Percentiles rank a stretch among this genome's conserved stretches.
phyloP scores from a whole-genome alignment of 352 stramenopile species.

The Stephanocyclus meneghinianus region DNA sequence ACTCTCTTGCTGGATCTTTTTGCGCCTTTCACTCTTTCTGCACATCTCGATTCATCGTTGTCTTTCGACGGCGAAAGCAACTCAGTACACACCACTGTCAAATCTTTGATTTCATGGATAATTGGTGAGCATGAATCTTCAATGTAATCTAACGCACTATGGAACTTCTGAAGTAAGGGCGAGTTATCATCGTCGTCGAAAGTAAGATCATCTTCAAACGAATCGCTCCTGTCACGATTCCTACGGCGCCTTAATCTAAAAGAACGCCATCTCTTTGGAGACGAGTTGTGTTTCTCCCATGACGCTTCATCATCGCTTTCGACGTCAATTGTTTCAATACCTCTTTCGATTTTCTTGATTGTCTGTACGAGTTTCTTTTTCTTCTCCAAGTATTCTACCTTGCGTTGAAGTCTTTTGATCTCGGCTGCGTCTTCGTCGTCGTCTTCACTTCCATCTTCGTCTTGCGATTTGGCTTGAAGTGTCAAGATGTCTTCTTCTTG shows the following conservation, averaged over 20 bases:
- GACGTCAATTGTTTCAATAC: neutral
- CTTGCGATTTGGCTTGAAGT: neutral
- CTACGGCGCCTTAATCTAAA: neutral
- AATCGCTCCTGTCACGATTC: neutral
- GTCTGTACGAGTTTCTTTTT: neutral
- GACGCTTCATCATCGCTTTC: neutral
- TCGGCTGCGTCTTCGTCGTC: slow-evolving; percentile 3
- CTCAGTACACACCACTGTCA: neutral
- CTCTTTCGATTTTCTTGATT: slow-evolving; percentile 10
- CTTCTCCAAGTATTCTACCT: slow-evolving; percentile 7
- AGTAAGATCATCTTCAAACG: slow-evolving; percentile 3
- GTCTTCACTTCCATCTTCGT: neutral
- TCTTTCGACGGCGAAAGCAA: neutral
- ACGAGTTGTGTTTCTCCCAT: neutral
- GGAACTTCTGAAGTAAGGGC: neutral
- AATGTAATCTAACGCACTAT: slow-evolving; percentile 5
- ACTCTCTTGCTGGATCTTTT: too few relatives aligned
- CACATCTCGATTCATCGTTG: neutral
- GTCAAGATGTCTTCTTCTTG: neutral
- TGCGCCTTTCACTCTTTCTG: neutral
- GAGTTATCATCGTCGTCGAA: neutral
- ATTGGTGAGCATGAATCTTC: slow-evolving; percentile 3
- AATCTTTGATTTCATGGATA: neutral
- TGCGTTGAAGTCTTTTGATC: neutral
- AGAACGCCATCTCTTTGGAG: neutral